Evolutionary conservation across 441 rosid species (phyloP).

Genomic region (Erysimum cheiri): DNA sequence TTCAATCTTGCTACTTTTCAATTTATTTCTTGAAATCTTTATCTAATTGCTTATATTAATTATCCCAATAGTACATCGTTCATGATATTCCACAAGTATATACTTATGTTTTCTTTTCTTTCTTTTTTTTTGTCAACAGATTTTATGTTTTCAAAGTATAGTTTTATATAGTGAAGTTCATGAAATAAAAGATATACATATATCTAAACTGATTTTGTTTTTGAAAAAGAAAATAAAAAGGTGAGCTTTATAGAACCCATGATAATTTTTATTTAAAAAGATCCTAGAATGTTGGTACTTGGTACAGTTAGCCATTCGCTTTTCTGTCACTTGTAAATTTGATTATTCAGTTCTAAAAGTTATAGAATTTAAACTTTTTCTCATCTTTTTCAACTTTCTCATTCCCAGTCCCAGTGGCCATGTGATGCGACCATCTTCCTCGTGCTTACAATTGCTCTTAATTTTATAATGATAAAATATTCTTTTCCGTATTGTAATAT

Average conservation of each 20-base stretch:
- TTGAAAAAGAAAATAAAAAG: slow-evolving; percentile 26
- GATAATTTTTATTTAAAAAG: slow-evolving; percentile 32
- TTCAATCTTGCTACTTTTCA: neutral
- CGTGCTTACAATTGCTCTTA: slow-evolving; percentile 38
- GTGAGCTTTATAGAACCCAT: slow-evolving; percentile 43
- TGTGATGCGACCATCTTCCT: slow-evolving; percentile 48
- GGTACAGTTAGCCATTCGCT: slow-evolving; percentile 46
- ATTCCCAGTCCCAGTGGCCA: slow-evolving; percentile 45
- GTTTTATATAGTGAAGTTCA: slow-evolving; percentile 15
- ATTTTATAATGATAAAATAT: slow-evolving; percentile 1
- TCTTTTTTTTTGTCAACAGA: too few species aligned
- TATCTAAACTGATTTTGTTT: slow-evolving; percentile 20
- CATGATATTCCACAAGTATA: neutral
- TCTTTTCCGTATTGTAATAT: neutral
- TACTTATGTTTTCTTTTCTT: too few species aligned
- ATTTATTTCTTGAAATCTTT: slow-evolving; percentile 1
- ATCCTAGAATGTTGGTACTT: slow-evolving; percentile 49
- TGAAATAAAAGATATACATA: slow-evolving; percentile 16
- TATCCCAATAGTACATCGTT: neutral
- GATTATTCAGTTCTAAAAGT: slow-evolving; percentile 45
- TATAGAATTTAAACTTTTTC: slow-evolving; percentile 32
- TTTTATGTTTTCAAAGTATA: neutral
- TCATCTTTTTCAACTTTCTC: slow-evolving; percentile 45
- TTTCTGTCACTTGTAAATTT: slow-evolving; percentile 42
- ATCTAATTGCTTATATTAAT: neutral